Evolutionary conservation across 345 rosid species (phyloP).

Genomic region (Aquilaria yunnanensis): DNA sequence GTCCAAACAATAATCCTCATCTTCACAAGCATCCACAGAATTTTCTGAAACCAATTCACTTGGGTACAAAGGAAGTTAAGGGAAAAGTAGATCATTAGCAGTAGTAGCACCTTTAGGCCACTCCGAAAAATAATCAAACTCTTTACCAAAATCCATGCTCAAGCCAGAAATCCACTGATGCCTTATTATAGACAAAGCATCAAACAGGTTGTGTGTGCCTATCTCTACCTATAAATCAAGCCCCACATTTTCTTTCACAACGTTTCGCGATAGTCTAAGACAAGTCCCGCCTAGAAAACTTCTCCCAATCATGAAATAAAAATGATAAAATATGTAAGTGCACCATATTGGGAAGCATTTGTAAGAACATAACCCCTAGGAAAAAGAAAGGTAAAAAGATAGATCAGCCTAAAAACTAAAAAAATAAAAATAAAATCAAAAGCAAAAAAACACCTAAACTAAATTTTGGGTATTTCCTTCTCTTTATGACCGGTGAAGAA

Average conservation of each 20-base stretch:
- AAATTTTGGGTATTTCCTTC: conserved; percentile 30
- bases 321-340: conserved; percentile 61
- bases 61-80: conserved; percentile 59
- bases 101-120: conserved; percentile 39
- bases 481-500: conserved; percentile 22
- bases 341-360: conserved; percentile 58
- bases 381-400: neutral
- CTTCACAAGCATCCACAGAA: conserved; percentile 23
- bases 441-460: neutral
- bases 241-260: conserved; percentile 27
- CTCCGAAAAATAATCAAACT: conserved; percentile 39
- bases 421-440: neutral
- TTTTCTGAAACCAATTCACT: conserved; percentile 26
- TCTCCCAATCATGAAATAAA: conserved; percentile 39
- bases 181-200: conserved; percentile 36
- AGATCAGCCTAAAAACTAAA: conserved; percentile 6
- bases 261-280: conserved; percentile 33
- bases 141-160: conserved; percentile 35
- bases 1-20: conserved; percentile 18
- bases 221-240: conserved; percentile 59
- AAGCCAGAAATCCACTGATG: conserved; percentile 33
- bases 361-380: conserved; percentile 55
- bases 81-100: conserved; percentile 26
- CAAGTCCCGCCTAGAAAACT: conserved; percentile 47
- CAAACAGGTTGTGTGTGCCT: conserved; percentile 67